Evolutionary conservation across 495 filamentous ascomycete genomes (phyloP).

Genomic region (Penicillium alfredii): DNA sequence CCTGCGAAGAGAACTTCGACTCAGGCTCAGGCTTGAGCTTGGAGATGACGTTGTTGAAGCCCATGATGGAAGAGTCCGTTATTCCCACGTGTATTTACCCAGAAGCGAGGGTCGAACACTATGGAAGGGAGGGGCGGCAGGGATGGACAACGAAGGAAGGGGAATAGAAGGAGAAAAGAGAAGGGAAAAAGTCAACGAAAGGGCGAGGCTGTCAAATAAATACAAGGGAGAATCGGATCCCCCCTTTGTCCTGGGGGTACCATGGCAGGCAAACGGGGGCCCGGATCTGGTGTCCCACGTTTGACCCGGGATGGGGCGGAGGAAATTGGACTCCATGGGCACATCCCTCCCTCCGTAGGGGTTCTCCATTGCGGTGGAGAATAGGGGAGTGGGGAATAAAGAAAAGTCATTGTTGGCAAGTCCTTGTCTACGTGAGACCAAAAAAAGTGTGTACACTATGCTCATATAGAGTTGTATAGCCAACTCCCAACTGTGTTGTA

Average conservation of each 20-base stretch:
- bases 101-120: background rate
- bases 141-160: conserved; percentile 9
- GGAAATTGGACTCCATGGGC: conserved; percentile 26
- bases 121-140: conserved; percentile 6
- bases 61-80: conserved; percentile 28
- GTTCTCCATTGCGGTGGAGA: conserved; percentile 13
- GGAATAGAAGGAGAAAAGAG: conserved; percentile 7
- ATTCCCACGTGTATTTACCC: conserved; percentile 1
- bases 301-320: conserved; percentile 20
- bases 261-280: conserved; percentile 33
- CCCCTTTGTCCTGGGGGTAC: conserved; percentile 32
- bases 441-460: too few species aligned
- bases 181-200: too few species aligned
- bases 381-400: background rate
- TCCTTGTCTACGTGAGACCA: conserved; percentile 7
- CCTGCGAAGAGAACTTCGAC: conserved; percentile 29
- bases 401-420: too few species aligned
- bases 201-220: conserved; percentile 17
- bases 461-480: too few species aligned
- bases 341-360: background rate
- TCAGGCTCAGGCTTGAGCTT: conserved; percentile 31
- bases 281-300: conserved; percentile 33
- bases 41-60: conserved; percentile 28
- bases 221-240: conserved; percentile 20
- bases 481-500: too few species aligned